Evolutionary conservation across 2,329 filamentous ascomycete genomes (phyloP), one percentile per base, ranked within the genome.

Genomic region (Talaromyces sp.): DNA sequence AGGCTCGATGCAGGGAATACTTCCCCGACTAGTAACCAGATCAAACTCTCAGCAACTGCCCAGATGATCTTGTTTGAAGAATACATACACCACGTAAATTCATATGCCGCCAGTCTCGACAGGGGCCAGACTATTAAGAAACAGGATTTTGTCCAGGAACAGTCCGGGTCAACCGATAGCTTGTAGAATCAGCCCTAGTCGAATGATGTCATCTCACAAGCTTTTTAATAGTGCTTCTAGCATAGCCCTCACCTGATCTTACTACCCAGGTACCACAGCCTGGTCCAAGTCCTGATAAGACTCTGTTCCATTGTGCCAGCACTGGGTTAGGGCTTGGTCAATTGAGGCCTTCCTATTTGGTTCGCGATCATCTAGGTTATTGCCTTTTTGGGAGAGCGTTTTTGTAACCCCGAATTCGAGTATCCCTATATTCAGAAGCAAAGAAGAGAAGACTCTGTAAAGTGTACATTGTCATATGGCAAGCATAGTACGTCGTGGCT

Each of bases 401-500:
- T 35, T 22, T 37, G 5, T n/a, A 19, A 54, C 31, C 22, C n/a
- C 33, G 22, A 37, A 14, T 37, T 7, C 37, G 5, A 22, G n/a
- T 24, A 56, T 56, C 52, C 52, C 52, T 56, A 37, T 56, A 56
- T 37, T 56, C 50, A 37, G 8, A 13, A 56, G 31, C 1, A 37
- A 16, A 56, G 27, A 31, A 31, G 7, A 31, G 4, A 31, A 31
- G 27, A 31, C 27, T 31, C 27, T 31, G 27, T 31, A 31, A 31
- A 31, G 7, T 31, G 27, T 31, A 31, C 4, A 35, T 33, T 11
- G 50, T 54, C 9, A 37, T 11, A 19, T 54, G 16, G 50, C 31
- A 13, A 14, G 19, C 60, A 62, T 66, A 43, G 9, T 45, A 31
- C 13, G 3, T 39, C 24, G 60, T 66, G 59, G 64, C 64, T 62